Evolutionary conservation across 352 stramenopile genomes (phyloP).

Genomic region (Globisporangium nunn): DNA sequence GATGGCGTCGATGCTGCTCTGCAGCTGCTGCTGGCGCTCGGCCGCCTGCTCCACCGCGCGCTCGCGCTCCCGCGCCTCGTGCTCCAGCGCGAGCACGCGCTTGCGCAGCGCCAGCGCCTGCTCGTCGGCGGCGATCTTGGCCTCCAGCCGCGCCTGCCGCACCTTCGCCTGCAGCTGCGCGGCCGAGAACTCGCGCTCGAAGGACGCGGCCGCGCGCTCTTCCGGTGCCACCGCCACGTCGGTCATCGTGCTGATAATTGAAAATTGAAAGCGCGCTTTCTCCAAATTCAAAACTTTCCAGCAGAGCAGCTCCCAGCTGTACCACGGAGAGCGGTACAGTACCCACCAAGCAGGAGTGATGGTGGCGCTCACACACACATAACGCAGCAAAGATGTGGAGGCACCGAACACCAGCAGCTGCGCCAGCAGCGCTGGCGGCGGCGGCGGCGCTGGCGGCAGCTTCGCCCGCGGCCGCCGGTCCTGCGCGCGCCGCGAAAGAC

Average conservation of each 20-base stretch:
- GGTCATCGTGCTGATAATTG: background rate
- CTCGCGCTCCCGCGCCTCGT: conserved; percentile 12
- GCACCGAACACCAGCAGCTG: background rate
- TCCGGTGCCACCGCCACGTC: background rate
- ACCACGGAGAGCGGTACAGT: no score
- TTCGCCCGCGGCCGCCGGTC: background rate
- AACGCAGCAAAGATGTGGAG: background rate
- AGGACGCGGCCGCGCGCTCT: conserved; percentile 12
- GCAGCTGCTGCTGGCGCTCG: conserved; percentile 24
- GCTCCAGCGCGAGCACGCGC: conserved; percentile 33
- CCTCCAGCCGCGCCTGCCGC: conserved; percentile 46
- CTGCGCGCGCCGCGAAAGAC: conserved; percentile 4
- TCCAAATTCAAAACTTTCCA: no score
- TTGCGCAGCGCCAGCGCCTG: conserved; percentile 36
- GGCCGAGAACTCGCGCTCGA: conserved; percentile 25
- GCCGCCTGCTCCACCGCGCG: conserved; percentile 16
- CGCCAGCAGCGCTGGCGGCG: background rate
- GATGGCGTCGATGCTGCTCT: conserved; percentile 32
- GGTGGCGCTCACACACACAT: no score
- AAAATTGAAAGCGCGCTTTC: background rate
- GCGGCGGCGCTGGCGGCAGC: background rate
- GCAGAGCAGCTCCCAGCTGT: no score
- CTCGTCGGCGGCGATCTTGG: conserved; percentile 40
- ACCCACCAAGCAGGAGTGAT: no score
- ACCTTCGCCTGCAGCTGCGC: conserved; percentile 45